Evolutionary conservation across 192 early-diverging fungal genomes (phyloP), one percentile per base, ranked within the genome.

Genomic region (Podila epigama): DNA sequence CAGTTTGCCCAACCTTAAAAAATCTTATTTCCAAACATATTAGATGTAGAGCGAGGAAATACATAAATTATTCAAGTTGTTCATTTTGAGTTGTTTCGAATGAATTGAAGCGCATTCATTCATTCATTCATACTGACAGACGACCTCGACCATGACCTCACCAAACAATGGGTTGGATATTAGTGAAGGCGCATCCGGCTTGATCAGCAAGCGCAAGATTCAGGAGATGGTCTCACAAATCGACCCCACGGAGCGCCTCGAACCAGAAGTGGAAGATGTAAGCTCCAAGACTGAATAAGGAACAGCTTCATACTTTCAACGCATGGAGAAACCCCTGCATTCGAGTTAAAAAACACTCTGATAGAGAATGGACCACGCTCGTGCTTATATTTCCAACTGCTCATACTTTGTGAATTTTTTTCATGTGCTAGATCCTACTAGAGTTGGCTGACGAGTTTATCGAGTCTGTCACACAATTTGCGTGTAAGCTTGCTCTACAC

Each of bases 381-480:
- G n/a, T 7, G 25, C 44, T 9, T 18, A 48, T 9, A 22, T n/a
- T 22, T 48, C 44, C n/a, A 18, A 20, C 44, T 20, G 13, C 42
- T 22, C 40, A 15, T 44, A 20, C n/a, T 18, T 0, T 44, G 11
- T 20, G 25, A 5, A 22, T 22, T 5, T 48, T 5, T 48, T 48
- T 48, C 25, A 16, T 1, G 8, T n/a, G 12, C 7, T 61, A 92
- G 90, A 90, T 96, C 59, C 66, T 96, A 36, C 84, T 94, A 61
- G 92, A 94, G 60, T 85, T 95, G 39, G 92, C 93, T 0, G 92
- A 94, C 67, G 91, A 95, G 61, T 96, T 96, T 75, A 93, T 96
- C 58, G 91, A 94, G 59, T 91, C 91, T 1, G 92, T 95, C 0
- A 92, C 92, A 2, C 81, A 87, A 59, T 92, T 94, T 80, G 93